Base-by-base conservation (phyloP, 129 eudicot species). In the Calendula officinalis region DNA sequence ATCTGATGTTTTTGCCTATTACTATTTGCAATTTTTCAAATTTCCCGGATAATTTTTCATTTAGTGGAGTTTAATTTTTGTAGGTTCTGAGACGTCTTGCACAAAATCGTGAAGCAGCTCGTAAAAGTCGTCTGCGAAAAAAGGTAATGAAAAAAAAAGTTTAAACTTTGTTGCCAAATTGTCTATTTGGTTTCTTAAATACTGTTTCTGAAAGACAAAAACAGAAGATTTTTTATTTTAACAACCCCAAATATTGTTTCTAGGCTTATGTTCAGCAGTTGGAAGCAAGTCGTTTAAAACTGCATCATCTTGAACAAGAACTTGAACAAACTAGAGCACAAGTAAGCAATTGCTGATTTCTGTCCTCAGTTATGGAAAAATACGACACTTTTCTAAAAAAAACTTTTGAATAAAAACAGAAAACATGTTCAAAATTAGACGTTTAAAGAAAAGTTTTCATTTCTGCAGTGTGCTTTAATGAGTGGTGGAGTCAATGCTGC, bases 71-170 rank as follows among this genome's bases (percentile, higher is more conserved):
- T 47, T 62, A 51, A 60, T 61, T 22, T 22, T 41, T 64, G 63
- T 58, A 77, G 81, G 73, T 80, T 71, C 76, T 64, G 60, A 83
- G 99, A 77, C 97, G 99, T 37, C 91, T 94, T 64, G 99, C 99
- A 64, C 99, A 94, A 74, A 94, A 94, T 63, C 97, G 99, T 13
- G 99, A 89, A 81, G 99, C 99, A 70, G 99, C 99, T 80, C 97
- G 99, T 37, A 94, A 94, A 86, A 88, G 99, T 66, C 99, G 99
- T 39, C 66, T 94, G 70, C 55, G 99, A 59, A 94, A 94, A 77
- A 94, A 94, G 99, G 99, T 94, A 70, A 45, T 62, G 10, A 32
- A 22, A 42, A 52, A 32, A 17, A 22, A 57, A 22, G 30, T 22
- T 22, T 41, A 34, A 55, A 63, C 64, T 65, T 12, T 15, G n/a